Base-by-base conservation (phyloP, 805 yeast genomes). In the Clavispora santaluciae region DNA sequence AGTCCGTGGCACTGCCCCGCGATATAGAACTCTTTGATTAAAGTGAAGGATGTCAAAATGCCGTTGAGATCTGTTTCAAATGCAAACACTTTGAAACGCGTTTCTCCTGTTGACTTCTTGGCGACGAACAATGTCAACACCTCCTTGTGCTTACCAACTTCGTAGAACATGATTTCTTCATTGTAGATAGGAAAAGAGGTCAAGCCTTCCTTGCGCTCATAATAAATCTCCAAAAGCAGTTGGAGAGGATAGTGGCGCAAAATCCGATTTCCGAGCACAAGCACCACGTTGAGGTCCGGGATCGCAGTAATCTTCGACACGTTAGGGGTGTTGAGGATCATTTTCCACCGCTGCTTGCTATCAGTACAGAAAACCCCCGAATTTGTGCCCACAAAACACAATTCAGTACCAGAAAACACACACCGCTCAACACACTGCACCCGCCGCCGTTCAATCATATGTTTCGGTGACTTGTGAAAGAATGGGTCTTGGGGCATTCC, bases 61-160 rank as follows among this genome's bases (percentile, higher is more conserved):
- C 68, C 76, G 17, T 76, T 70, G 35, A 76, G 79, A 46, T 78
- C 85, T n/a, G 76, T 64, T 28, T 72, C 71, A 20, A 79, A 81
- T 44, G 66, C 68, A 55, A 76, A 73, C 43, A 76, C 83, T 61
- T 73, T 83, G 70, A 78, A 82, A 59, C 50, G 64, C 36, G 71
- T 75, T 10, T 63, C 50, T 11, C 63, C 63, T 25, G 75, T 69
- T 40, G 66, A 71, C 59, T 70, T 79, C 54, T 75, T 78, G 61
- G 79, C 76, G 59, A 71, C 75, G 53, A 73, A 76, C 42, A 81
- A 59, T 72, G 77, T 70, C 31, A 69, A 76, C 46, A 78, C 70
- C 59, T 78, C 79, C 43, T 79, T 72, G 55, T 89, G 87, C 22
- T 70, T 75, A 0, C 93, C 96, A 44, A 84, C 65, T 36, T 74